These are phyloP conservation scores for Phytophthora boehmeriae DNA, from an alignment of 352 stramenopile species.

Conservation along the genomic window DNA sequence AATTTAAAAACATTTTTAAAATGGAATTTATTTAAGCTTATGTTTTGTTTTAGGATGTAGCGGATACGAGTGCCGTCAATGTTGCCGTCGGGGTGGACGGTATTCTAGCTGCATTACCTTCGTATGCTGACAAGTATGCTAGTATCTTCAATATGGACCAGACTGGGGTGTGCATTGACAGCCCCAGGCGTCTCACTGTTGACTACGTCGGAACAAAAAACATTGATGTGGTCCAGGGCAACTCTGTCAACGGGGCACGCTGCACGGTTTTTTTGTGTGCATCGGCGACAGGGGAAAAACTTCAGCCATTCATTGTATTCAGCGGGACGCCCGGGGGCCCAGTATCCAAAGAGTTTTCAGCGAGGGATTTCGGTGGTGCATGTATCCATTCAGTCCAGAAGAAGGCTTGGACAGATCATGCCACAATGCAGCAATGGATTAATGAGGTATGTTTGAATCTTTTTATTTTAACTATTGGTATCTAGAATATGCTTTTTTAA, in stretches of 20 bases:
- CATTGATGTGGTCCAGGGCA: conserved; percentile 7
- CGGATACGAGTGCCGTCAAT: conserved; percentile 2
- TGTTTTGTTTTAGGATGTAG: conserved; percentile 7
- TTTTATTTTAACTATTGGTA: conserved; percentile 2
- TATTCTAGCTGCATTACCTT: too few species aligned
- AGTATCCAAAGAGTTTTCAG: conserved; percentile 1
- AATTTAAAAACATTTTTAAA: neutral
- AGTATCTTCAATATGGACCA: conserved; percentile 10
- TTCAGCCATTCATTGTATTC: conserved; percentile 3
- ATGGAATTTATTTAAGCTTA: conserved; percentile 1
- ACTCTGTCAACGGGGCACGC: conserved; percentile 3
- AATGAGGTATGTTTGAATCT: conserved; percentile 4
- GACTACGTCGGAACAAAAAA: too few species aligned
- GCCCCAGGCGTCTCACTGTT: conserved; percentile 2
- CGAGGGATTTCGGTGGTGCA: conserved; percentile 1
- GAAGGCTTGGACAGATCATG: conserved; percentile 4
- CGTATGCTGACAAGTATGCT: neutral
- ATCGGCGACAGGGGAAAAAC: conserved; percentile 2
- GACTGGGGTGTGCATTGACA: conserved; percentile 11
- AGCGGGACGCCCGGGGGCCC: neutral
- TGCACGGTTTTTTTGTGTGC: conserved; percentile 11
- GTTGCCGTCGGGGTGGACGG: conserved; percentile 2
- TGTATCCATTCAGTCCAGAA: conserved; percentile 4
- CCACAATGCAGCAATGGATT: conserved; percentile 12
- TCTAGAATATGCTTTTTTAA: neutral